These are phyloP conservation scores for Komagataea norvegica DNA, from an alignment of 1,139 yeast genomes.

Conservation along the genomic window DNA sequence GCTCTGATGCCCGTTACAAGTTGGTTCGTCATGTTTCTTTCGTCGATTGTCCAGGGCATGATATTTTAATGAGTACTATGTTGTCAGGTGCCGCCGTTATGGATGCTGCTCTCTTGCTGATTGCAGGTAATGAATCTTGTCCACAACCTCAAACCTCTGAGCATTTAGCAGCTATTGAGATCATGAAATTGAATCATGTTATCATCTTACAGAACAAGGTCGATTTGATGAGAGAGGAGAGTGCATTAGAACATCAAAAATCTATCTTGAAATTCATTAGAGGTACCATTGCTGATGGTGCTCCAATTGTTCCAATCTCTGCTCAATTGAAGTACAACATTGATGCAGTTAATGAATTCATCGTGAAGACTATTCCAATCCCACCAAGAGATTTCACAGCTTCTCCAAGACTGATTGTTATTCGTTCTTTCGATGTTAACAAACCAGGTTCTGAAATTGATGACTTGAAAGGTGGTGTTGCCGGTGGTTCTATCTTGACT, in stretches of 20 bases:
- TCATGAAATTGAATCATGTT: slow-evolving; percentile 96
- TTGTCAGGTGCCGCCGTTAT: slow-evolving; percentile 99
- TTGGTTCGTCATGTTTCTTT: slow-evolving; percentile 95
- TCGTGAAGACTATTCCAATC: slow-evolving; percentile 92
- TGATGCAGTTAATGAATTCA: slow-evolving; percentile 96
- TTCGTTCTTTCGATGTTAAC: slow-evolving; percentile 97
- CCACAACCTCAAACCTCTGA: slow-evolving; percentile 99
- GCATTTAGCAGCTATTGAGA: slow-evolving; percentile 98
- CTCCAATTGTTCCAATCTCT: slow-evolving; percentile 97
- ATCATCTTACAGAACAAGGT: slow-evolving; percentile 97
- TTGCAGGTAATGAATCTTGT: slow-evolving; percentile 98
- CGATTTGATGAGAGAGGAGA: slow-evolving; percentile 96
- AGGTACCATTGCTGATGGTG: slow-evolving; percentile 98
- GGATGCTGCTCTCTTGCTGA: slow-evolving; percentile 96
- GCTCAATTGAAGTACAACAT: slow-evolving; percentile 98
- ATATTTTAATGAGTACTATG: slow-evolving; percentile 99
- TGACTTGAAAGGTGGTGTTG: slow-evolving; percentile 99
- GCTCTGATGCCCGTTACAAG: slow-evolving; percentile 81
- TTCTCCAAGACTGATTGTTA: slow-evolving; percentile 91
- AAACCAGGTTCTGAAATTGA: slow-evolving; percentile 98
- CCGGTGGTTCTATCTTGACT: slow-evolving; percentile 96
- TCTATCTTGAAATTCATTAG: slow-evolving; percentile 87
- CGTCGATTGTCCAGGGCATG: slow-evolving; percentile 99
- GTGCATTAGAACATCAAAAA: slow-evolving; percentile 92
- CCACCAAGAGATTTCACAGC: slow-evolving; percentile 94